phyloP scores from a whole-genome alignment of 1,284 basidiomycete species.

The Vanrija sp. region DNA sequence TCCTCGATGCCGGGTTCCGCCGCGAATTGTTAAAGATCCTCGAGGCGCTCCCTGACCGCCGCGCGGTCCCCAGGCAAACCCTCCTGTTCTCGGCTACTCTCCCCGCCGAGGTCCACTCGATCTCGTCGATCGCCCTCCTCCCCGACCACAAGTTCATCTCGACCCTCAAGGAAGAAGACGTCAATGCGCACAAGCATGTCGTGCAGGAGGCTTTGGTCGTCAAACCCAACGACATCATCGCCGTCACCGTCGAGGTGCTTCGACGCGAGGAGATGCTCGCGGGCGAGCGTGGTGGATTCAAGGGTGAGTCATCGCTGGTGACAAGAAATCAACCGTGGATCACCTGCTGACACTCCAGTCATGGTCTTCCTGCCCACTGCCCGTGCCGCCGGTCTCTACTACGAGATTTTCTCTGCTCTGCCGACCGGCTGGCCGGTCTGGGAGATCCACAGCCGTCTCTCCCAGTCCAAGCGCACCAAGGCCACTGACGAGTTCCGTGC shows the following conservation, averaged over 20 bases:
- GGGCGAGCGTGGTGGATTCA: slow-evolving; percentile 32
- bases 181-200: slow-evolving; percentile 65
- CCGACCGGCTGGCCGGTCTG: slow-evolving; percentile 29
- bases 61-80: slow-evolving; percentile 42
- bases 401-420: slow-evolving; percentile 51
- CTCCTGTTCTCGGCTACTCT: slow-evolving; percentile 55
- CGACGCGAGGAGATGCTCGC: slow-evolving; percentile 36
- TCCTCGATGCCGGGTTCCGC: slow-evolving; percentile 49
- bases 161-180: slow-evolving; percentile 60
- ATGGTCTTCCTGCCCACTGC: slow-evolving; percentile 70
- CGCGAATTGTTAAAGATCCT: slow-evolving; percentile 41
- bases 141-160: slow-evolving; percentile 60
- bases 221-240: slow-evolving; percentile 52
- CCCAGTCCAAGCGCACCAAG: slow-evolving; percentile 49
- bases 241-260: slow-evolving; percentile 50
- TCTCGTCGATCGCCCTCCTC: slow-evolving; percentile 53
- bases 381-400: slow-evolving; percentile 58
- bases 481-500: slow-evolving; percentile 57
- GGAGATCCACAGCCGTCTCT: slow-evolving; percentile 47
- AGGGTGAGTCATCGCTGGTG: slow-evolving; percentile 29
- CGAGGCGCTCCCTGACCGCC: slow-evolving; percentile 39
- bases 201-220: slow-evolving; percentile 56
- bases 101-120: slow-evolving; percentile 47
- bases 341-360: slow-evolving; percentile 28
- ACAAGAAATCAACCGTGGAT: not conserved